phyloP scores from a whole-genome alignment of 2,329 filamentous ascomycete species.

The Penicillium aurantiogriseum region DNA sequence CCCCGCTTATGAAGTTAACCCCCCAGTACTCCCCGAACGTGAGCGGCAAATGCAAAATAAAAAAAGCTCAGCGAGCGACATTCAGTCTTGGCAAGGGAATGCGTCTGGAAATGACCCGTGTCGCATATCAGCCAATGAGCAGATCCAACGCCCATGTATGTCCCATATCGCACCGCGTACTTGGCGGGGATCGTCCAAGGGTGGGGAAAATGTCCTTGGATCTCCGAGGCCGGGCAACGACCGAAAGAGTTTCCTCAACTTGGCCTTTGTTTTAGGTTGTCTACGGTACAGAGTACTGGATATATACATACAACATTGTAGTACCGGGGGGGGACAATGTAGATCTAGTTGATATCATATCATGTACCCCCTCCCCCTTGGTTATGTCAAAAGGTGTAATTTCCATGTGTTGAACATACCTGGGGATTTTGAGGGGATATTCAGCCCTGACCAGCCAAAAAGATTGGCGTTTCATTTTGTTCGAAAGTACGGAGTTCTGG shows the following conservation, averaged over 20 bases:
- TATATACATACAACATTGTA: background rate
- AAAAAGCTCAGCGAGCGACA: slow-evolving; percentile 20
- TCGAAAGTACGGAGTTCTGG: background rate
- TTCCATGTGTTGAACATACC: slow-evolving; percentile 21
- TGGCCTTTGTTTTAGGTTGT: background rate
- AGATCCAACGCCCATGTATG: slow-evolving; percentile 5
- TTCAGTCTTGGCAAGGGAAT: slow-evolving; percentile 17
- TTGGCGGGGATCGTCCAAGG: slow-evolving; percentile 17
- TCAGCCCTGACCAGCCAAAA: background rate
- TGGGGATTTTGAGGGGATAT: slow-evolving; percentile 7
- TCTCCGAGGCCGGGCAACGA: slow-evolving; percentile 12
- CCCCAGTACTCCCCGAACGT: slow-evolving; percentile 7
- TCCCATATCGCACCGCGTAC: slow-evolving; percentile 16
- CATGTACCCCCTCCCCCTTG: slow-evolving; percentile 15
- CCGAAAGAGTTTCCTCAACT: slow-evolving; percentile 11
- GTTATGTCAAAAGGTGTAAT: slow-evolving; percentile 4
- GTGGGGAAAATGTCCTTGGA: slow-evolving; percentile 13
- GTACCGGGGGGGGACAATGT: slow-evolving; percentile 3
- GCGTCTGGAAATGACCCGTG: slow-evolving; percentile 20
- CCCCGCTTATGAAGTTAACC: slow-evolving; percentile 6
- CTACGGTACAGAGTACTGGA: background rate
- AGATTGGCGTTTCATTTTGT: background rate
- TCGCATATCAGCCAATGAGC: slow-evolving; percentile 18
- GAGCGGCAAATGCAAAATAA: slow-evolving; percentile 1
- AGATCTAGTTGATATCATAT: slow-evolving; percentile 13